phyloP scores from a whole-genome alignment of 352 stramenopile species.

The Globisporangium irregulare region DNA sequence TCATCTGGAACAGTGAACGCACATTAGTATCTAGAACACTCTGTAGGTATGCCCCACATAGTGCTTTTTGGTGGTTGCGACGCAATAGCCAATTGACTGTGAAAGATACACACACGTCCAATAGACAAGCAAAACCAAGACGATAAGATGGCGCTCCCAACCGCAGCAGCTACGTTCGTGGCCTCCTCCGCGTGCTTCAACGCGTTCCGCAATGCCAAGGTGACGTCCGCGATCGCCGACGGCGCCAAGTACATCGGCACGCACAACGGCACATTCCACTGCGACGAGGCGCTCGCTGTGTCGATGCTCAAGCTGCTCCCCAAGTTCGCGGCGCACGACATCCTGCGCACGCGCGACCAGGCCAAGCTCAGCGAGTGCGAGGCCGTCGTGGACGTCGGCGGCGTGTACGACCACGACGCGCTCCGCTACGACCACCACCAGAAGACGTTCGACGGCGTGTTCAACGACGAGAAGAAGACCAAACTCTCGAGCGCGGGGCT shows the following conservation, averaged over 20 bases:
- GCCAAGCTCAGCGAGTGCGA: slow-evolving; percentile 90
- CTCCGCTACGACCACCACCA: slow-evolving; percentile 98
- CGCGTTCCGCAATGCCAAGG: slow-evolving; percentile 50
- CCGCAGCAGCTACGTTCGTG: slow-evolving; percentile 64
- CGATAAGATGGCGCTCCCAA: slow-evolving; percentile 53
- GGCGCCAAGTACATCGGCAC: slow-evolving; percentile 91
- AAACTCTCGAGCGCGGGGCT: slow-evolving; percentile 96
- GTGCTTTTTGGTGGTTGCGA: slow-evolving; percentile 9
- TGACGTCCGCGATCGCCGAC: slow-evolving; percentile 45
- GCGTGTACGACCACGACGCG: slow-evolving; percentile 89
- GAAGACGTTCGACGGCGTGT: slow-evolving; percentile 87
- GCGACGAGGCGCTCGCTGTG: slow-evolving; percentile 97
- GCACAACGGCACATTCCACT: slow-evolving; percentile 98
- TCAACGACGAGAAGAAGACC: slow-evolving; percentile 71
- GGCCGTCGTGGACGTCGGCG: slow-evolving; percentile 97
- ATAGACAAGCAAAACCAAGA: not conserved
- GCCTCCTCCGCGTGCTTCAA: slow-evolving; percentile 54
- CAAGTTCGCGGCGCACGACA: slow-evolving; percentile 80
- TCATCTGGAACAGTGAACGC: not conserved
- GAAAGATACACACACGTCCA: slow-evolving; percentile 1
- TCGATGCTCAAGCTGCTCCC: slow-evolving; percentile 96
- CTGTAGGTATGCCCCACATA: not conserved
- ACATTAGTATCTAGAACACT: not conserved
- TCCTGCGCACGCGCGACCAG: slow-evolving; percentile 88
- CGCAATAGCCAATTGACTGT: not conserved